phyloP scores from a whole-genome alignment of 2,329 filamentous ascomycete genomes.

The Cryphonectria carpinicola region DNA sequence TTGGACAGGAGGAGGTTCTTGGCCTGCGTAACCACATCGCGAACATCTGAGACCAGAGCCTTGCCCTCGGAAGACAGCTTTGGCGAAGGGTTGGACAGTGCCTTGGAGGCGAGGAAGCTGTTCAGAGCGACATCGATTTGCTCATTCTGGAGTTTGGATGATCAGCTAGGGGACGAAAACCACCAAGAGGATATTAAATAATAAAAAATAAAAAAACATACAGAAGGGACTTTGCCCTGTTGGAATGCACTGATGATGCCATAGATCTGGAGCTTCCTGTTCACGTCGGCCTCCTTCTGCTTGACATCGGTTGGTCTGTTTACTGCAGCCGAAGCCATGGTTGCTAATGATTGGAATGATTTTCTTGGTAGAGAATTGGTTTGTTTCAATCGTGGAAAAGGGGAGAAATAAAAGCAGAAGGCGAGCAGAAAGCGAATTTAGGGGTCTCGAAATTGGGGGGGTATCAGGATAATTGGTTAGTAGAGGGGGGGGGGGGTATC shows the following conservation, averaged over 20 bases:
- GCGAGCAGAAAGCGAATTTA: no score
- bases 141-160: slow-evolving; percentile 66
- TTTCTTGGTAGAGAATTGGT: background rate
- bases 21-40: slow-evolving; percentile 79
- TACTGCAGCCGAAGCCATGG: slow-evolving; percentile 49
- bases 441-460: slow-evolving; percentile 3
- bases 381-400: background rate
- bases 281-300: slow-evolving; percentile 84
- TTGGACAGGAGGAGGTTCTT: slow-evolving; percentile 87
- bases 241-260: slow-evolving; percentile 87
- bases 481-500: slow-evolving; percentile 24
- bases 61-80: slow-evolving; percentile 84
- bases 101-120: slow-evolving; percentile 75
- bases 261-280: slow-evolving; percentile 92
- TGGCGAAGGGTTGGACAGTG: slow-evolving; percentile 70
- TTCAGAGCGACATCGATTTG: slow-evolving; percentile 96
- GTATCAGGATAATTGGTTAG: slow-evolving; percentile 17
- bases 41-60: slow-evolving; percentile 75
- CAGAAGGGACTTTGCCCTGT: slow-evolving; percentile 87
- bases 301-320: slow-evolving; percentile 75
- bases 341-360: slow-evolving; percentile 9
- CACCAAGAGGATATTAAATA: no score
- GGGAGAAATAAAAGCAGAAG: background rate
- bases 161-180: slow-evolving; percentile 24
- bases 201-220: slow-evolving; percentile 48